Percentiles rank a stretch among this genome's conserved stretches.
Evolutionary conservation across 768 basidiomycete genomes (phyloP).

Genomic region (Tephrocybe rancida): DNA sequence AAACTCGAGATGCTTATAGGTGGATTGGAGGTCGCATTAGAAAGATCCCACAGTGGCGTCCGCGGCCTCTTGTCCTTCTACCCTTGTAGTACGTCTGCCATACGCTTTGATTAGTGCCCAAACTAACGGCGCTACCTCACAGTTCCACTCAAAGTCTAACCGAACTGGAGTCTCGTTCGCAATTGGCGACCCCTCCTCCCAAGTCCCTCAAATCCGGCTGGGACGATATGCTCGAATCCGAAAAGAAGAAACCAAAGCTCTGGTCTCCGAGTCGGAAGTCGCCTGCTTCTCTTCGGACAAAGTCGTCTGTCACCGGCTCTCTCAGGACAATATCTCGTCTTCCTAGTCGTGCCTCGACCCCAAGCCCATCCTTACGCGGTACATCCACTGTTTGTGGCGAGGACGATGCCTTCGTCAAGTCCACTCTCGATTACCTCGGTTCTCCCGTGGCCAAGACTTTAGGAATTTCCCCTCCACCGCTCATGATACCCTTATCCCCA

Average conservation of each 20-base stretch:
- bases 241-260: conserved; percentile 30
- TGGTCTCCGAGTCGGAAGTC: conserved; percentile 20
- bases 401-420: conserved; percentile 43
- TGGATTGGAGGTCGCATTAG: conserved; percentile 29
- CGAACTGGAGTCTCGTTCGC: conserved; percentile 18
- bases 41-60: conserved; percentile 8
- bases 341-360: conserved; percentile 27
- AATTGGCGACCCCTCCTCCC: conserved; percentile 21
- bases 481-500: conserved; percentile 8
- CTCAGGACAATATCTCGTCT: conserved; percentile 19
- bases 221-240: conserved; percentile 44
- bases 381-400: conserved; percentile 21
- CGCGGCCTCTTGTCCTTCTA: conserved; percentile 14
- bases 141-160: conserved; percentile 9
- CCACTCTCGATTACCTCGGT: conserved; percentile 46
- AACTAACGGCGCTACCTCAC: not conserved
- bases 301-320: conserved; percentile 19
- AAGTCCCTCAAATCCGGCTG: conserved; percentile 48
- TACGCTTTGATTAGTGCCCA: not conserved
- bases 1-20: conserved; percentile 33
- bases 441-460: conserved; percentile 45
- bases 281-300: conserved; percentile 18
- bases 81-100: conserved; percentile 24
- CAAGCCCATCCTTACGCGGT: conserved; percentile 27
- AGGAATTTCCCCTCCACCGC: conserved; percentile 33